Evolutionary conservation across 148 eudicot genomes (phyloP).

Genomic region (Rhododendron molle): DNA sequence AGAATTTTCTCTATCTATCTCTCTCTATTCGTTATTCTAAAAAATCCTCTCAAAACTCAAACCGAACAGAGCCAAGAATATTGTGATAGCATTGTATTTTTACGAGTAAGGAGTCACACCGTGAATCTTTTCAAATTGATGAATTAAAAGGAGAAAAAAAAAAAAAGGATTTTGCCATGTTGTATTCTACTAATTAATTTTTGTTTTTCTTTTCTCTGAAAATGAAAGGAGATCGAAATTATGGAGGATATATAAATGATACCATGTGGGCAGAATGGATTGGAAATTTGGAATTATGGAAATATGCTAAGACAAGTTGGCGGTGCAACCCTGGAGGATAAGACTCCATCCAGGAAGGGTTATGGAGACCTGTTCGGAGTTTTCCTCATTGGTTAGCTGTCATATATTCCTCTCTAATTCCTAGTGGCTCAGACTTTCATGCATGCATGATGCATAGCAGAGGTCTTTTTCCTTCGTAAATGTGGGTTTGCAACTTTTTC

Average conservation of each 20-base stretch:
- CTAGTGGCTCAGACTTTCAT: constrained; percentile 4
- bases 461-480: background rate
- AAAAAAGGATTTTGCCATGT: background rate
- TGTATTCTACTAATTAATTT: background rate
- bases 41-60: too few relatives aligned
- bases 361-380: constrained; percentile 1
- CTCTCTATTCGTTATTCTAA: too few relatives aligned
- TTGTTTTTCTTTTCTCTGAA: background rate
- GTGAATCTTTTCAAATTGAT: background rate
- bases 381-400: constrained; percentile 12
- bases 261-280: constrained; percentile 16
- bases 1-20: too few relatives aligned
- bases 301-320: background rate
- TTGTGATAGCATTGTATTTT: too few relatives aligned
- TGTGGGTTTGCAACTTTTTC: background rate
- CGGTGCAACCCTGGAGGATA: constrained; percentile 12
- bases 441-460: constrained; percentile 5
- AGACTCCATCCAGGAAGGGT: background rate
- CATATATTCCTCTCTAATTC: background rate
- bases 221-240: background rate
- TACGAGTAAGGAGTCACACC: too few relatives aligned
- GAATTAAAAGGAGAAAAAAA: background rate
- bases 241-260: background rate
- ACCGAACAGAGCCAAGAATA: too few relatives aligned
- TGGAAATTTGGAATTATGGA: background rate